A percentile compares a stretch with the other conserved stretches of the same genome.
Evolutionary conservation across 2,329 filamentous ascomycete genomes (phyloP).

Genomic region (Coniosporium tulheliwenetii): DNA sequence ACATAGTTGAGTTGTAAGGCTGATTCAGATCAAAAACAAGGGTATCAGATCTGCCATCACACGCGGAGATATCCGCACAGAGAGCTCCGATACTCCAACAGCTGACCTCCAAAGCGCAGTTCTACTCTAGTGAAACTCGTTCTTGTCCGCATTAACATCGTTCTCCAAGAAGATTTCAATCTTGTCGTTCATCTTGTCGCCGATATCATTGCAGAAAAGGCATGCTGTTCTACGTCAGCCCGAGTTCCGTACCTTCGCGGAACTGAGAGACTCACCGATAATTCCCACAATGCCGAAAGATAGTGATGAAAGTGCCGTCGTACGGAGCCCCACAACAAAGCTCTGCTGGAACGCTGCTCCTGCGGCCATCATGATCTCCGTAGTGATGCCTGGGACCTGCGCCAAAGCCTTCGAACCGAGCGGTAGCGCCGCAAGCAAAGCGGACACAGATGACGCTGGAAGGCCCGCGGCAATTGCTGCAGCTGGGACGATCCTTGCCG

Average conservation of each 20-base stretch:
- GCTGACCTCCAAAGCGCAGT: neutral
- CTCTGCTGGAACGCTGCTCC: conserved; percentile 15
- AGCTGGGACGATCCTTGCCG: conserved; percentile 15
- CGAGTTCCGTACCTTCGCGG: neutral
- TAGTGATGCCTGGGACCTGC: conserved; percentile 2
- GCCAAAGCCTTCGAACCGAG: conserved; percentile 3
- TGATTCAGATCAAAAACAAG: no score
- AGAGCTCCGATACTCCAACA: no score
- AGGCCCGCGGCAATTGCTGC: conserved; percentile 22
- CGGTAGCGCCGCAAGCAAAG: conserved; percentile 10
- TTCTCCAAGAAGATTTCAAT: conserved; percentile 16
- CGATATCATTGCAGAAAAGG: conserved; percentile 16
- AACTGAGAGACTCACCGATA: neutral
- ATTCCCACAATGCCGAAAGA: conserved; percentile 3
- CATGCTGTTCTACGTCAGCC: conserved; percentile 6
- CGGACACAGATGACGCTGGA: conserved; percentile 12
- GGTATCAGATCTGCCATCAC: no score
- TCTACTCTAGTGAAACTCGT: conserved; percentile 7
- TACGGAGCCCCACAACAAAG: conserved; percentile 11
- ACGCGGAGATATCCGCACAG: no score
- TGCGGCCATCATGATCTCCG: conserved; percentile 11
- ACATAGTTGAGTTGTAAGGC: no score
- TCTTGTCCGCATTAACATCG: conserved; percentile 7
- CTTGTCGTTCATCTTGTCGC: conserved; percentile 18
- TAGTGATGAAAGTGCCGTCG: conserved; percentile 1